These are phyloP conservation scores for Gloeopeniophorella convolvens DNA, from an alignment of 768 basidiomycete species.

Conservation along the genomic window DNA sequence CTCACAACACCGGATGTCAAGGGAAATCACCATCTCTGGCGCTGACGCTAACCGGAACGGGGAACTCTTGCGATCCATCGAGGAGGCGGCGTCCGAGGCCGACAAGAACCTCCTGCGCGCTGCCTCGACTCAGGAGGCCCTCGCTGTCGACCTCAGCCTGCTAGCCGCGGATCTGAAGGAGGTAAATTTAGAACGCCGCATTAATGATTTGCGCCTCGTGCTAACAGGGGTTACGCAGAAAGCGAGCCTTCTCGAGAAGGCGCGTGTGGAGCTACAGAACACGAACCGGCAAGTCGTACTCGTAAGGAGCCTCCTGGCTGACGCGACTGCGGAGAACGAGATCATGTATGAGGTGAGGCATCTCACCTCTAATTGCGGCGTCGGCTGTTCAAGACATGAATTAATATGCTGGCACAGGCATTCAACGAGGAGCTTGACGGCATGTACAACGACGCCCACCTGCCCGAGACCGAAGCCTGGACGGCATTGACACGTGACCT, in stretches of 20 bases:
- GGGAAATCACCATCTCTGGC: constrained; percentile 29
- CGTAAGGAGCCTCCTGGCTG: constrained; percentile 68
- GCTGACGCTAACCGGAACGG: constrained; percentile 17
- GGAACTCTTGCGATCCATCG: constrained; percentile 42
- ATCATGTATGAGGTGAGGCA: constrained; percentile 81
- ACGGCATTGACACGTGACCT: constrained; percentile 69
- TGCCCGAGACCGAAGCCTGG: constrained; percentile 83
- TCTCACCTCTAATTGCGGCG: neutral
- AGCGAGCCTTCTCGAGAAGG: constrained; percentile 54
- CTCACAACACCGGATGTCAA: constrained; percentile 21
- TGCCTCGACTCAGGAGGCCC: constrained; percentile 45
- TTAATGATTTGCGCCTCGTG: neutral
- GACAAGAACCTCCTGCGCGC: constrained; percentile 51
- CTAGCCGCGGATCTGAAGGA: constrained; percentile 49
- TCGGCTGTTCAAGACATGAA: neutral
- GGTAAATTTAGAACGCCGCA: constrained; percentile 33
- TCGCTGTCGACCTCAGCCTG: constrained; percentile 44
- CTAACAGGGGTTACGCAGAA: constrained; percentile 46
- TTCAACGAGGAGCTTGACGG: constrained; percentile 92
- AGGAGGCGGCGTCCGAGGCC: constrained; percentile 47
- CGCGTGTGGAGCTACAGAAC: constrained; percentile 59
- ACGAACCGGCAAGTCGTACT: constrained; percentile 70
- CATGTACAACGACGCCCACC: constrained; percentile 80
- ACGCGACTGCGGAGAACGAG: constrained; percentile 82
- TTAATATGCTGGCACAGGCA: constrained; percentile 41